Conservation (phyloP, 2,329 filamentous ascomycete genomes). For the Fonsecaea nubica region DNA sequence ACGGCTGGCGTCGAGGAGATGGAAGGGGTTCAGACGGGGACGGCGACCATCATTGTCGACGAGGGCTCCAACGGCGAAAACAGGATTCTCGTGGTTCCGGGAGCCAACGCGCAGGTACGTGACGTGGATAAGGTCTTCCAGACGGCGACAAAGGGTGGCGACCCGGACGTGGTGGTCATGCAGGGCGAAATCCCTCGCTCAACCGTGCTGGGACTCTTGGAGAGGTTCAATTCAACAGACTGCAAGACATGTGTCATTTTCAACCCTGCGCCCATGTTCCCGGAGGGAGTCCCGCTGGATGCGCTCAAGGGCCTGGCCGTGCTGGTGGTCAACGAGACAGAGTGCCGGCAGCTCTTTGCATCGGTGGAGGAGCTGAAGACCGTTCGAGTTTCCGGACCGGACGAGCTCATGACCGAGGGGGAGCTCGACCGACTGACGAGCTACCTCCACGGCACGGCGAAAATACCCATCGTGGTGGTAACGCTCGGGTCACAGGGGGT, state of each 20-base stretch:
- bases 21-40: constrained; percentile 64
- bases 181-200: constrained; percentile 77
- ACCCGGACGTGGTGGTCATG: constrained; percentile 71
- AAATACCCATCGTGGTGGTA: constrained; percentile 76
- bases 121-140: constrained; percentile 48
- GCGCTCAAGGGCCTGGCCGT: constrained; percentile 74
- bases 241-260: constrained; percentile 70
- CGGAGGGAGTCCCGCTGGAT: constrained; percentile 69
- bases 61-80: constrained; percentile 73
- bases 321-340: constrained; percentile 88
- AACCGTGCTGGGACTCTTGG: constrained; percentile 68
- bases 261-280: constrained; percentile 87
- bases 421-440: constrained; percentile 55
- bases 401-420: constrained; percentile 34
- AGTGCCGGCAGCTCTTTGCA: constrained; percentile 74
- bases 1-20: constrained; percentile 59
- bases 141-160: constrained; percentile 47
- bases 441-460: constrained; percentile 70
- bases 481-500: constrained; percentile 84
- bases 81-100: constrained; percentile 74
- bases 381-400: constrained; percentile 42
- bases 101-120: constrained; percentile 67
- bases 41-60: constrained; percentile 79
- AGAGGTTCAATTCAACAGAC: constrained; percentile 54
- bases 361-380: constrained; percentile 40